These are phyloP conservation scores for Cladosporium sp. DNA, from an alignment of 2,329 filamentous ascomycete species.

Conservation along the genomic window DNA sequence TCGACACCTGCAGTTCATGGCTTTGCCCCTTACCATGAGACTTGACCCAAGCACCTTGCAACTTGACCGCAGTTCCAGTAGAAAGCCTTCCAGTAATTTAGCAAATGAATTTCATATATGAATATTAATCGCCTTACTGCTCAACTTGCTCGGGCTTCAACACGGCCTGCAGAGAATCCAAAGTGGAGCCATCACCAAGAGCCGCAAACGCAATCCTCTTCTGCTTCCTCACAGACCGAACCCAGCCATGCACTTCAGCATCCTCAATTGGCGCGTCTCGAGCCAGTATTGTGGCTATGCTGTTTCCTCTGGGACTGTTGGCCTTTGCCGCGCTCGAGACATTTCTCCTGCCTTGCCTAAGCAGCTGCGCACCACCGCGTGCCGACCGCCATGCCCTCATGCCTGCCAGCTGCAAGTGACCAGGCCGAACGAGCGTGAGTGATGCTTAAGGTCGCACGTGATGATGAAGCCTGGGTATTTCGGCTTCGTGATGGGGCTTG, in stretches of 20 bases:
- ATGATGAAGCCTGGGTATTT: background rate
- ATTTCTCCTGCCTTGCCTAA: slow-evolving; percentile 21
- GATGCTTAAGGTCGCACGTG: slow-evolving; percentile 3
- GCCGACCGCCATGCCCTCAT: slow-evolving; percentile 32
- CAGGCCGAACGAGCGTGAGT: background rate
- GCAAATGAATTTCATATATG: background rate
- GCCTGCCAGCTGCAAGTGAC: slow-evolving; percentile 22
- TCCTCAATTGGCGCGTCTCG: slow-evolving; percentile 32
- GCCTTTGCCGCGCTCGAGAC: slow-evolving; percentile 17
- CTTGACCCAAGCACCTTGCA: slow-evolving; percentile 75
- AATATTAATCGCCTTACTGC: slow-evolving; percentile 61
- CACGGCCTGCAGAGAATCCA: slow-evolving; percentile 77
- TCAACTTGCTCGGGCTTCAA: slow-evolving; percentile 70
- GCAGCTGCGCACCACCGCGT: slow-evolving; percentile 19
- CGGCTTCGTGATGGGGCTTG: slow-evolving; percentile 8
- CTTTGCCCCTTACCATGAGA: slow-evolving; percentile 68
- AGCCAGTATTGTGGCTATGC: slow-evolving; percentile 32
- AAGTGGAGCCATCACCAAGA: slow-evolving; percentile 82
- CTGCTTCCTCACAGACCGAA: slow-evolving; percentile 83
- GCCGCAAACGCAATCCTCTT: slow-evolving; percentile 82
- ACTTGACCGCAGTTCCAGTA: slow-evolving; percentile 76
- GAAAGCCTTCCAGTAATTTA: slow-evolving; percentile 62
- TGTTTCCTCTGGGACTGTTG: slow-evolving; percentile 18
- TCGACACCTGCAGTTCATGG: slow-evolving; percentile 76
- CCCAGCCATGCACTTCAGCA: slow-evolving; percentile 67